Evolutionary conservation across 2,329 filamentous ascomycete genomes (phyloP).

Genomic region (Thelonectria rubi): DNA sequence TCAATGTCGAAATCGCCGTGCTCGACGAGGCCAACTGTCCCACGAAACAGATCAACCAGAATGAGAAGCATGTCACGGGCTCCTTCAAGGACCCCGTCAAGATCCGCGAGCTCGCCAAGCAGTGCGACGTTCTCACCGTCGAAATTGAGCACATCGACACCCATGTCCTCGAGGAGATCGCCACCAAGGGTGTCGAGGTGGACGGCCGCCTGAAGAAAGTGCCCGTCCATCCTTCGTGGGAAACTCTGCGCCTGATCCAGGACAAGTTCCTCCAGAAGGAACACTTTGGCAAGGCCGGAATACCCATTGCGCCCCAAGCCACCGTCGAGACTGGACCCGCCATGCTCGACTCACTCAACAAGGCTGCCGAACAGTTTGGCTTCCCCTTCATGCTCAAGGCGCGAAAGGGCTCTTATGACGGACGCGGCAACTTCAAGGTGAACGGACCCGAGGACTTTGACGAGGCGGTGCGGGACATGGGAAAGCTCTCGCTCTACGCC

Average conservation of each 20-base stretch:
- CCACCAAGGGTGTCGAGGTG: constrained; percentile 67
- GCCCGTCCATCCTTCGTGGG: constrained; percentile 82
- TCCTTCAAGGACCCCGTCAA: constrained; percentile 87
- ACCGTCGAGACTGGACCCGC: constrained; percentile 66
- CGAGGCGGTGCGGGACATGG: constrained; percentile 74
- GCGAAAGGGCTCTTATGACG: constrained; percentile 90
- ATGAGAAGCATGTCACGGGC: constrained; percentile 78
- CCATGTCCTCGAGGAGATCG: constrained; percentile 85
- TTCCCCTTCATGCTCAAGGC: constrained; percentile 95
- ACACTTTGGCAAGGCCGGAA: constrained; percentile 72
- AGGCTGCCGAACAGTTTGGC: constrained; percentile 71
- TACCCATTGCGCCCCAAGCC: constrained; percentile 78
- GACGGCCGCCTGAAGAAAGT: constrained; percentile 56
- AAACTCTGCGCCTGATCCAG: constrained; percentile 87
- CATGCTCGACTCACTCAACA: constrained; percentile 67
- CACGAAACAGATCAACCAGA: constrained; percentile 85
- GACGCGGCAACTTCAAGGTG: constrained; percentile 73
- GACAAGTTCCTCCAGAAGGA: constrained; percentile 94
- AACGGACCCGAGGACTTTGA: constrained; percentile 57
- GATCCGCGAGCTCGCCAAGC: constrained; percentile 79
- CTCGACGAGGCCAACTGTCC: constrained; percentile 81
- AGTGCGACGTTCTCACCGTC: constrained; percentile 84
- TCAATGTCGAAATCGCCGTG: constrained; percentile 81
- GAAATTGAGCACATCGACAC: constrained; percentile 97
- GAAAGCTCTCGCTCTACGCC: constrained; percentile 79